phyloP scores from a whole-genome alignment of 148 eudicot genomes.

The Fagopyrum tataricum region DNA sequence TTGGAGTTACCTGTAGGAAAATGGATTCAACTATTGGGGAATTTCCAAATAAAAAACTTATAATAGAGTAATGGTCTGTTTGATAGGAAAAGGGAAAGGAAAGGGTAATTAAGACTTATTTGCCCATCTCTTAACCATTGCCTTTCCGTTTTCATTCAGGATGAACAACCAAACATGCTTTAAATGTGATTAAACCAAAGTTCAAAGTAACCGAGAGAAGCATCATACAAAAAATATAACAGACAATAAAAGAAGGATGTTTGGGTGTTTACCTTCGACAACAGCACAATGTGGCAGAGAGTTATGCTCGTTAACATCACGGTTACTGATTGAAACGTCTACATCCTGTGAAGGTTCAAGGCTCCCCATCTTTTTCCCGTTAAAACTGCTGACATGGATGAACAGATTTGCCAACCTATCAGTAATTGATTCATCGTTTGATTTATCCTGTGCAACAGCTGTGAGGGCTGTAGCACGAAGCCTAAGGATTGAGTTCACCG shows the following conservation, averaged over 20 bases:
- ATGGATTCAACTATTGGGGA: not conserved
- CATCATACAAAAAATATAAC: not conserved
- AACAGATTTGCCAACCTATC: constrained; percentile 48
- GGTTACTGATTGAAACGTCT: not conserved
- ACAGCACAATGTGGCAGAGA: not conserved
- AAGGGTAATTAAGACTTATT: too few relatives aligned
- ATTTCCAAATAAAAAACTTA: too few relatives aligned
- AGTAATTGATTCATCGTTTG: constrained; percentile 37
- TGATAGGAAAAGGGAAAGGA: too few relatives aligned
- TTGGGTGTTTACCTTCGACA: constrained; percentile 7
- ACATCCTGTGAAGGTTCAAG: constrained; percentile 18
- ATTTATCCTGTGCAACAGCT: constrained; percentile 38
- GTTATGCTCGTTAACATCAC: not conserved
- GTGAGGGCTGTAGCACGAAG: constrained; percentile 60
- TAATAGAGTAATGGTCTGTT: too few relatives aligned
- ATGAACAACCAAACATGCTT: too few relatives aligned
- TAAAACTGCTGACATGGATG: constrained; percentile 33
- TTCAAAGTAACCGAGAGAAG: not conserved
- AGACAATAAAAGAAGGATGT: not conserved
- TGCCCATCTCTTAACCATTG: too few relatives aligned
- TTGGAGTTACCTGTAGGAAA: not conserved
- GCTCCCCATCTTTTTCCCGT: constrained; percentile 18
- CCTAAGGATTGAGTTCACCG: constrained; percentile 63
- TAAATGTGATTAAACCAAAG: not conserved
- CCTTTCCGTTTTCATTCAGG: too few relatives aligned